Base-by-base conservation (phyloP, 305 asterid species). In the Fraxinus nigra region DNA sequence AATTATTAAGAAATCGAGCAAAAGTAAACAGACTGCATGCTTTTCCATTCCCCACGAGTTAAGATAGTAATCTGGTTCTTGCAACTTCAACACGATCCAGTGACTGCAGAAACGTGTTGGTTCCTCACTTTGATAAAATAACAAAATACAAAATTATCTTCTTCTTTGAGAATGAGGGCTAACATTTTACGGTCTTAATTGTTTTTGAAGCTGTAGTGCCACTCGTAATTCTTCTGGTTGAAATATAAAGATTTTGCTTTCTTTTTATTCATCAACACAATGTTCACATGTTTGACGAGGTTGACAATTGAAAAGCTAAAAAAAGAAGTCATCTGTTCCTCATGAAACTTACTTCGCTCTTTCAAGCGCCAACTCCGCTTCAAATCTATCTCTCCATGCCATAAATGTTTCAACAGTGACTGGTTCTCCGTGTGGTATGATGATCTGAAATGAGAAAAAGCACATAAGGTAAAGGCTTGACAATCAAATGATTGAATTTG, bases 321-420 rank as follows among this genome's bases (percentile, higher is more conserved):
- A 59, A 18, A 2, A 59, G 13, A 78, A 78, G 51, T 73, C 77
- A 65, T 40, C 20, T 81, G 79, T 67, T 30, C 54, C 48, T 87
- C 22, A 30, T 77, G 78, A 84, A 78, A 89, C 97, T 94, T 87
- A 97, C 99, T 97, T 95, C 86, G 98, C 99, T 89, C 93, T 92
- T 89, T 94, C 98, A 43, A 97, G 94, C 16, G 98, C 98, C 88
- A 94, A 86, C 87, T 97, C 99, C 28, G 98, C 99, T 90, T 97
- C 98, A 87, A 82, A 94, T 91, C 94, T 94, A 83, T 94, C 99
- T 80, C 98, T 91, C 99, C 98, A 97, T 37, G 97, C 98, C 94
- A 90, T 85, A 90, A 97, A 97, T 46, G 98, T 90, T 4, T 97
- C 98, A 20, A 95, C 89, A 4, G 99, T 97, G 72, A 97, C 99